Conservation (phyloP, 352 stramenopile genomes). For the Phytophthora ramorum region DNA sequence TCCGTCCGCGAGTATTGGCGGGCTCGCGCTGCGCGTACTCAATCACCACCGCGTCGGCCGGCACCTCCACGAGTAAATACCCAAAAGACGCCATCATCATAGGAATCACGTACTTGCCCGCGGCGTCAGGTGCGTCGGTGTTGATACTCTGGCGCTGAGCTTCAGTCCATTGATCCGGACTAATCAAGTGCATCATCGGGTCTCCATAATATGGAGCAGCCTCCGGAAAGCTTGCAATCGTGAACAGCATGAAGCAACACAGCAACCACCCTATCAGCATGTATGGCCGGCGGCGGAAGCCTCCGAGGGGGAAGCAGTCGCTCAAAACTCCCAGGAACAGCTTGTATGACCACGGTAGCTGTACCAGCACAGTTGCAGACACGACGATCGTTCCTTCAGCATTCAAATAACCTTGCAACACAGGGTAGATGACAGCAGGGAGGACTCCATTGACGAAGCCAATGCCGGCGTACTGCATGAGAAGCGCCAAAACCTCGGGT, state of each 20-base stretch:
- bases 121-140: slow-evolving; percentile 37
- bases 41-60: slow-evolving; percentile 68
- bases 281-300: slow-evolving; percentile 63
- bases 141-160: slow-evolving; percentile 53
- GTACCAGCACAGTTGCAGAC: slow-evolving; percentile 53
- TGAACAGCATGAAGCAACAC: slow-evolving; percentile 54
- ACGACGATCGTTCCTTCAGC: slow-evolving; percentile 61
- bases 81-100: slow-evolving; percentile 81
- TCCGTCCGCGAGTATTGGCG: slow-evolving; percentile 44
- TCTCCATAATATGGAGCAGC: slow-evolving; percentile 58
- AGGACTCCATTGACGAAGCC: slow-evolving; percentile 58
- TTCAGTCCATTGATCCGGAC: slow-evolving; percentile 40
- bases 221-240: slow-evolving; percentile 50
- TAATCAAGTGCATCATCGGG: slow-evolving; percentile 38
- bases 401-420: slow-evolving; percentile 68
- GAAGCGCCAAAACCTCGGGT: slow-evolving; percentile 38
- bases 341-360: slow-evolving; percentile 71
- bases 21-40: slow-evolving; percentile 68
- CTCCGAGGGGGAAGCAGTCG: slow-evolving; percentile 67
- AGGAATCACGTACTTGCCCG: slow-evolving; percentile 59
- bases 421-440: slow-evolving; percentile 57
- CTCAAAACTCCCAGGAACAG: slow-evolving; percentile 64
- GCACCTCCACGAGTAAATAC: slow-evolving; percentile 66
- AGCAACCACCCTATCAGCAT: slow-evolving; percentile 66
- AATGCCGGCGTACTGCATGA: slow-evolving; percentile 64